Evolutionary conservation across 2,329 filamentous ascomycete species (phyloP), one percentile per base, ranked within the genome.

Genomic region (Berkeleyomyces basicola): DNA sequence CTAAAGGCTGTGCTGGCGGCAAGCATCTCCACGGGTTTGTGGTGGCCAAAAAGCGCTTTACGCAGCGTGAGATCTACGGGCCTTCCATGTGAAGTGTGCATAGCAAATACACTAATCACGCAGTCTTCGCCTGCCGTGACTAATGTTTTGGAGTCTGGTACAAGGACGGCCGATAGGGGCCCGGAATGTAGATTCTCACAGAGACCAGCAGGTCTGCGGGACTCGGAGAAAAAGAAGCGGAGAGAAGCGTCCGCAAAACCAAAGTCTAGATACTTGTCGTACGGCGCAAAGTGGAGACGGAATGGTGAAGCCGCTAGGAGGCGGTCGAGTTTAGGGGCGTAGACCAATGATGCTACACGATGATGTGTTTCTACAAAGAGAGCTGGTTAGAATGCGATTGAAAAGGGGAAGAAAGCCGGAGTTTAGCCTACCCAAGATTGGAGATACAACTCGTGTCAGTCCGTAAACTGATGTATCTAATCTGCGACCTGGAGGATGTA

Each of bases 171-270:
- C 0, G 90, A 92, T 37, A 99, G 81, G 70, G 96, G 90, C 3
- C 91, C 90, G 63, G 92, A 86, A 71, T 99, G 93, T 1, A 96
- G 78, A 70, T 97, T 95, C 72, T 99, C 93, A 70, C 92, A 96
- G 16, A 96, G 79, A 0, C 92, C 92, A 43, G 95, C 83, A 31
- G 87, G 78, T 76, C 89, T 91, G 70, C 88, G 85, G 64, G 83
- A 88, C 67, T 96, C 90, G 58, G 86, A 84, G 62, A 87, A 83
- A 74, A 89, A 96, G 77, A 99, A 97, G 3, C 93, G 86, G 37
- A 99, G 82, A 67, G 89, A 95, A 68, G 88, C 89, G 72, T 99
- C 93, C 0, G 89, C 87, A 68, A 95, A 97, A 1, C 92, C 92
- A 92, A 92, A 97, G 74, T 96, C 90, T 67, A 97, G 81, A 69